Conservation (phyloP, 257 asterid genomes). For the Fraxinus excelsior region DNA sequence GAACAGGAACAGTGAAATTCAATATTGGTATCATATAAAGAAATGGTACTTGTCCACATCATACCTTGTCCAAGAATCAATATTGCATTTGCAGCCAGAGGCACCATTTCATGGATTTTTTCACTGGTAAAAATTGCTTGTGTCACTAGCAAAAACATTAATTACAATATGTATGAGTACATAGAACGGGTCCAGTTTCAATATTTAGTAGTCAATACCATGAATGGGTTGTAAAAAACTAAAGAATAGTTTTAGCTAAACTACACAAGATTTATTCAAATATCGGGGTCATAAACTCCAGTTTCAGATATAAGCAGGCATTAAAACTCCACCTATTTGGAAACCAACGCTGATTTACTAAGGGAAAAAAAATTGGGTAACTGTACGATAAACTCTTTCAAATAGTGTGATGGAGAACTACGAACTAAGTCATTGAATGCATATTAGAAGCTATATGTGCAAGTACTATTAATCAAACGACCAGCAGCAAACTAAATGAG, state of each 20-base stretch:
- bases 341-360: neutral
- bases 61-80: conserved; percentile 87
- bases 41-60: conserved; percentile 10
- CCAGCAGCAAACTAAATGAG: neutral
- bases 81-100: conserved; percentile 60
- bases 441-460: neutral
- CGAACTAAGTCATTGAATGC: neutral
- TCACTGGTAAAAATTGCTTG: conserved; percentile 74
- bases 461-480: neutral
- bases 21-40: neutral
- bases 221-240: neutral
- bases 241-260: neutral
- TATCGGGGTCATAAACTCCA: neutral
- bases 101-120: conserved; percentile 69
- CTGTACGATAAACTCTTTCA: neutral
- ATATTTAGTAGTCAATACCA: neutral
- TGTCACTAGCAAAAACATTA: conserved; percentile 41
- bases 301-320: neutral
- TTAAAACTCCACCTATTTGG: neutral
- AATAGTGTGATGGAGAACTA: neutral
- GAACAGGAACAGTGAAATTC: neutral
- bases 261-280: neutral
- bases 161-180: conserved; percentile 16
- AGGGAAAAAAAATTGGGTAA: neutral
- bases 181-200: conserved; percentile 7